Base-by-base conservation (phyloP, 345 rosid genomes). In the Hibiscus tridactylites region DNA sequence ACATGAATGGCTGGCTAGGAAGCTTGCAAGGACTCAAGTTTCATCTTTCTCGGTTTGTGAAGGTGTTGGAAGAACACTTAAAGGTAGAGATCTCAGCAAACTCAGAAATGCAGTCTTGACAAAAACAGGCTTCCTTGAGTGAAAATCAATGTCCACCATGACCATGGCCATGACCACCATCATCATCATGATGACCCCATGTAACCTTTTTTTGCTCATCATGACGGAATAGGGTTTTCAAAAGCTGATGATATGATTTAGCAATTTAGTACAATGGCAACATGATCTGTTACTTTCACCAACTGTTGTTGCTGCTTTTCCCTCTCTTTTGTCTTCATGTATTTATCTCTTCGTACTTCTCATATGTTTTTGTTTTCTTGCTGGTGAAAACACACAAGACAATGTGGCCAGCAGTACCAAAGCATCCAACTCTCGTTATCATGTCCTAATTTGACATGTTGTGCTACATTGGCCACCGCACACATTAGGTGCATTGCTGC, bases 11-110 rank as follows among this genome's bases (percentile, higher is more conserved):
- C 75, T 90, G 65, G 97, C 98, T 44, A 90, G 79, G 79, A 91
- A 84, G 88, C 86, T 89, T 46, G 88, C 90, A 53, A 86, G 91
- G 78, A 88, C 82, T 31, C 90, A 83, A 74, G 86, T 96, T 78
- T 90, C 99, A 44, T 91, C 99, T 0, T 90, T 85, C 76, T 96
- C 99, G 3, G 89, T 91, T 54, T 89, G 90, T 71, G 98, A 96
- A 82, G 98, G 99, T 37, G 65, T 85, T 60, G 99, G 99, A 66
- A 90, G 97, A 82, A 95, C 97, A 17, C 95, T 95, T 71, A 92
- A 95, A 77, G 99, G 99, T 47, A 90, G 99, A 80, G 99, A 95
- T 81, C 96, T 95, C 47, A 95, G 97, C 79, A 86, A 87, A 82
- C 85, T 95, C 74, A 92, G 98, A 76, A 90, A 90, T 80, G 94